Evolutionary conservation across 208 protist genomes (phyloP).

Genomic region (Porcisia hertigi): DNA sequence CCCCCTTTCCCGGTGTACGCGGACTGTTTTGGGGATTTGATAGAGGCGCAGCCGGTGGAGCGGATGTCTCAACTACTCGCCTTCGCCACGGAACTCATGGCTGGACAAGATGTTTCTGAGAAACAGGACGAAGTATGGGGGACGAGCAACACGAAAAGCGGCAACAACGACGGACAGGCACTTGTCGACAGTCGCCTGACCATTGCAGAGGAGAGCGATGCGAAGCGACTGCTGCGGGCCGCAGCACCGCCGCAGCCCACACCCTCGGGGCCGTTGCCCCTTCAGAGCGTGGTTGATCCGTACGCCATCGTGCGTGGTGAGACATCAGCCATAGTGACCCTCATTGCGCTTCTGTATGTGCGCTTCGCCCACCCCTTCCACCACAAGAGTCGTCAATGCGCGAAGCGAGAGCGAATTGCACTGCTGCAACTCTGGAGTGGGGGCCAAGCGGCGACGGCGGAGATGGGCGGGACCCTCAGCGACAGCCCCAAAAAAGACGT

Average conservation of each 20-base stretch:
- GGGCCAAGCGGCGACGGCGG: constrained; percentile 29
- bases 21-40: constrained; percentile 86
- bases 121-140: constrained; percentile 27
- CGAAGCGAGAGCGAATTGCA: constrained; percentile 56
- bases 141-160: constrained; percentile 4
- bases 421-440: constrained; percentile 77
- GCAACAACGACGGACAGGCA: background rate
- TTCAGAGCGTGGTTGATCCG: constrained; percentile 80
- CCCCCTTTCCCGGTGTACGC: constrained; percentile 82
- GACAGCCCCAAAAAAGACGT: background rate
- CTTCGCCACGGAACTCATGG: constrained; percentile 85
- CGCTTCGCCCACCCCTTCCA: constrained; percentile 90
- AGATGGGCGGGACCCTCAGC: constrained; percentile 10
- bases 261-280: constrained; percentile 46
- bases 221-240: background rate
- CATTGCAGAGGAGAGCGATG: background rate
- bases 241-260: constrained; percentile 9
- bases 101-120: constrained; percentile 34
- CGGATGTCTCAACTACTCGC: constrained; percentile 81
- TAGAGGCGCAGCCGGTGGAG: constrained; percentile 50
- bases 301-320: constrained; percentile 73
- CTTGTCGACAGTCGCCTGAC: background rate
- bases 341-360: constrained; percentile 85
- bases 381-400: constrained; percentile 78
- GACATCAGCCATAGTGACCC: constrained; percentile 58